These are phyloP conservation scores for Jatropha podagrica DNA, from an alignment of 441 rosid species.

Conservation along the genomic window DNA sequence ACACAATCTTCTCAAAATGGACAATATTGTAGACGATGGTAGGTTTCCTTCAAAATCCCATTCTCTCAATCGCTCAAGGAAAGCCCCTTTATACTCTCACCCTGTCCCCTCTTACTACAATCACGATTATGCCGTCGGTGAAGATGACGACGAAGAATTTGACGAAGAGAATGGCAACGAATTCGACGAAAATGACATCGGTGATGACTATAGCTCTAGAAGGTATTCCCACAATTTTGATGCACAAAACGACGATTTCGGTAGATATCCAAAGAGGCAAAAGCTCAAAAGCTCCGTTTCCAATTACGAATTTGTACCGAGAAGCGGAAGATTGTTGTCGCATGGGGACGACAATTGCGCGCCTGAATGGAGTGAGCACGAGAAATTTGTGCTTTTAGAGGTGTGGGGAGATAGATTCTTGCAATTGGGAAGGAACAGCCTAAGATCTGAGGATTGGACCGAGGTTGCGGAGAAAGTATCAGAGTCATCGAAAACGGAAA, in stretches of 20 bases:
- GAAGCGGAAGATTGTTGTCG: conserved; percentile 39
- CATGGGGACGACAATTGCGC: conserved; percentile 45
- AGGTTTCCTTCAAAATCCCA: conserved; percentile 52
- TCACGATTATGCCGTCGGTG: conserved; percentile 41
- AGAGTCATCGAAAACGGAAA: conserved; percentile 55
- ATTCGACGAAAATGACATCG: conserved; percentile 22
- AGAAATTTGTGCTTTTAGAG: conserved; percentile 67
- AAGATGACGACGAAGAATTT: conserved; percentile 39
- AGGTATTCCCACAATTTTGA: conserved; percentile 29
- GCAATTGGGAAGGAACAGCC: conserved; percentile 74
- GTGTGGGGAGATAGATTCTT: conserved; percentile 88
- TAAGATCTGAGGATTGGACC: conserved; percentile 82
- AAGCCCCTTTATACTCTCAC: conserved; percentile 25
- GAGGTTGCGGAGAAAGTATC: conserved; percentile 88
- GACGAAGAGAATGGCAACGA: conserved; percentile 24
- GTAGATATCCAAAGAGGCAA: conserved; percentile 62
- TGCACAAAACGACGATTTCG: conserved; percentile 29
- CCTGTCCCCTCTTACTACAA: conserved; percentile 28
- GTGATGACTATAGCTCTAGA: conserved; percentile 25
- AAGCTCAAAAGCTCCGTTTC: conserved; percentile 61
- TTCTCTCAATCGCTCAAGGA: conserved; percentile 35
- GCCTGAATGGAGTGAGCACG: conserved; percentile 78
- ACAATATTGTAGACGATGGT: conserved; percentile 56
- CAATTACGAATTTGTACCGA: conserved; percentile 67
- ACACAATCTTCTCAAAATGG: conserved; percentile 40